Conservation (phyloP, 305 asterid species). For the Solanum hybrid region DNA sequence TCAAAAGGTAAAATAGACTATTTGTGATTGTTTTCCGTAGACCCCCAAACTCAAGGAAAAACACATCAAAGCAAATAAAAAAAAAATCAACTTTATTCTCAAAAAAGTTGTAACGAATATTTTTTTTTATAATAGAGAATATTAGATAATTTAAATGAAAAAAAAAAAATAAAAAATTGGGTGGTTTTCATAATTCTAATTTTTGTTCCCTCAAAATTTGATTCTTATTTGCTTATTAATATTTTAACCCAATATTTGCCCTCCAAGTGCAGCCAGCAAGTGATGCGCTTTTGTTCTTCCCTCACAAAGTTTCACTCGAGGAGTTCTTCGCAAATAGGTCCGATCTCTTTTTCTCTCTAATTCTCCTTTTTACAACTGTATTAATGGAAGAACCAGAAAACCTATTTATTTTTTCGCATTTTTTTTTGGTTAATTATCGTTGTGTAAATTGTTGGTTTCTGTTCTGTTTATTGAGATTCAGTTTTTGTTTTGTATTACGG, state of each 20-base stretch:
- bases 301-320: background rate
- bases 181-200: background rate
- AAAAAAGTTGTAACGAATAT: background rate
- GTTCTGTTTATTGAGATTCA: background rate
- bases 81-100: background rate
- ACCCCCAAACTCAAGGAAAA: background rate
- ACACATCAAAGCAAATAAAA: background rate
- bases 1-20: background rate
- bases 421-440: background rate
- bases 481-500: background rate
- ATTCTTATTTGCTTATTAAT: background rate
- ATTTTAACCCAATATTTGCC: background rate
- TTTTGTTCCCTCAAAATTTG: background rate
- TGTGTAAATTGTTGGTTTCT: background rate
- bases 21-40: rapidly evolving
- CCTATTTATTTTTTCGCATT: background rate
- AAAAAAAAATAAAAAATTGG: background rate
- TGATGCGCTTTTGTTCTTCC: background rate
- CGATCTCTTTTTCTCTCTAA: background rate
- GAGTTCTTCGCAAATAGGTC: background rate
- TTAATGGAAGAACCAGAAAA: background rate
- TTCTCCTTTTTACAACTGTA: background rate
- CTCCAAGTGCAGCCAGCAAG: background rate
- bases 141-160: background rate
- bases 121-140: background rate